phyloP scores from a whole-genome alignment of 139 green algal genomes.

The Chlorella sp. region DNA sequence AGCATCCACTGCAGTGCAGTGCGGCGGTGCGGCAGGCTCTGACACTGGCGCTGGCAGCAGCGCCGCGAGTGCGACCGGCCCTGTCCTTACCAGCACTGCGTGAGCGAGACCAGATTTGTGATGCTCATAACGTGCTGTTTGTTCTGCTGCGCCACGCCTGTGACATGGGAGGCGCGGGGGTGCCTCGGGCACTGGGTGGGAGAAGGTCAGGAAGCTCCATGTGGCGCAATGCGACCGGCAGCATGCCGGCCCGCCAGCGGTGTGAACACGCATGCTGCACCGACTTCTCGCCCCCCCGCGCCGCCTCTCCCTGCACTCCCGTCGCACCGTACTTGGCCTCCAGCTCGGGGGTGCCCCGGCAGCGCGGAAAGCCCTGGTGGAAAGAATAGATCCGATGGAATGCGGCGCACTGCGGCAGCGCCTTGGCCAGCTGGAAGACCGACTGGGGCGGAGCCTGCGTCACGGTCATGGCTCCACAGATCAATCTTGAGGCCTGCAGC shows the following conservation, averaged over 20 bases:
- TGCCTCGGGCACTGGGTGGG: too few relatives aligned
- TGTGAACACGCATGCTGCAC: too few relatives aligned
- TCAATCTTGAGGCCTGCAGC: too few relatives aligned
- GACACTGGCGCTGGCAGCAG: background rate
- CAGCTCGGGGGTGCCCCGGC: conserved; percentile 34
- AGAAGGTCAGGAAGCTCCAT: too few relatives aligned
- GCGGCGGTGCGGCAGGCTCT: background rate
- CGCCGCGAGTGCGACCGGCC: too few relatives aligned
- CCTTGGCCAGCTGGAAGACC: conserved; percentile 18
- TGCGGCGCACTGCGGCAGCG: background rate
- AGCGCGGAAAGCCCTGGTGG: conserved; percentile 20
- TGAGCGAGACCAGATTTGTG: conserved; percentile 51
- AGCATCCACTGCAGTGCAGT: background rate
- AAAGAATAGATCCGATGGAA: conserved; percentile 28
- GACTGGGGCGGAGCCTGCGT: background rate
- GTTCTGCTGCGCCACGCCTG: conserved; percentile 59
- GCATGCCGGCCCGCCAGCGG: too few relatives aligned
- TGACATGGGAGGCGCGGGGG: too few relatives aligned
- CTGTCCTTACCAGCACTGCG: conserved; percentile 29
- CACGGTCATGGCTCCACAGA: conserved; percentile 6
- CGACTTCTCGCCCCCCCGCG: too few relatives aligned
- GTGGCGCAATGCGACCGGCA: too few relatives aligned
- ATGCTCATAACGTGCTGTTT: conserved; percentile 66
- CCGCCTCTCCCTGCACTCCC: too few relatives aligned
- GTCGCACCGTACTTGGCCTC: conserved; percentile 52